Percentiles rank a stretch among this genome's conserved stretches.
Conservation (phyloP, 2,329 filamentous ascomycete species). For the Coniochaeta ligniaria region DNA sequence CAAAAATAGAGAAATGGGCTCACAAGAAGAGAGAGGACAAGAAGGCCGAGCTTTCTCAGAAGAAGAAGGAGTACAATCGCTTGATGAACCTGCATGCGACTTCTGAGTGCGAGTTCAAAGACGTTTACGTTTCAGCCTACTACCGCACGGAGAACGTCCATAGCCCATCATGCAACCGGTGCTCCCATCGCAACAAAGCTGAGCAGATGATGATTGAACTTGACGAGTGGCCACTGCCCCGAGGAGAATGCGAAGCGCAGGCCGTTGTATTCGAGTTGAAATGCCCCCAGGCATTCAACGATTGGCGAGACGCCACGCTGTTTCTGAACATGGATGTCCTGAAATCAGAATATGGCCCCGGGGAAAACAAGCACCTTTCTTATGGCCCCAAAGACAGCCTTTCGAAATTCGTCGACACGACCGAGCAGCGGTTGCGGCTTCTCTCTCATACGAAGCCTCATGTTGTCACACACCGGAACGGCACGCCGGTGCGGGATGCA, state of each 20-base stretch:
- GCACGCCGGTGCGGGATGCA: constrained; percentile 15
- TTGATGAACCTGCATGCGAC: constrained; percentile 14
- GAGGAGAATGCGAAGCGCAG: constrained; percentile 21
- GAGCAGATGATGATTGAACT: constrained; percentile 32
- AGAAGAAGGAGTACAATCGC: constrained; percentile 18
- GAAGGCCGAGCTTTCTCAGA: constrained; percentile 20
- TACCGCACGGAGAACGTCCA: neutral
- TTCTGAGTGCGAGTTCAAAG: constrained; percentile 3
- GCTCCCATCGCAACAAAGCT: constrained; percentile 22
- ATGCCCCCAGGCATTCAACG: constrained; percentile 28
- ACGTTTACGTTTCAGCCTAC: neutral
- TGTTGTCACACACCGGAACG: constrained; percentile 23
- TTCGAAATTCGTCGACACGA: neutral
- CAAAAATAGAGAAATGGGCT: constrained; percentile 31
- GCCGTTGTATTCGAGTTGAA: constrained; percentile 46
- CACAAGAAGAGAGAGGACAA: constrained; percentile 18
- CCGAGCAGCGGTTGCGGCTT: constrained; percentile 11
- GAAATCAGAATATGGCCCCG: constrained; percentile 5
- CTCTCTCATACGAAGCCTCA: constrained; percentile 28
- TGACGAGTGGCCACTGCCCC: constrained; percentile 51
- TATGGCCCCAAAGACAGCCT: neutral
- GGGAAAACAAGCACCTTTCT: no score
- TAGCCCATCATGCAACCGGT: constrained; percentile 25
- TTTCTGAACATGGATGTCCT: constrained; percentile 34
- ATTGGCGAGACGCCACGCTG: constrained; percentile 42